These are phyloP conservation scores for Apium graveolens DNA, from an alignment of 129 eudicot genomes.

Conservation along the genomic window DNA sequence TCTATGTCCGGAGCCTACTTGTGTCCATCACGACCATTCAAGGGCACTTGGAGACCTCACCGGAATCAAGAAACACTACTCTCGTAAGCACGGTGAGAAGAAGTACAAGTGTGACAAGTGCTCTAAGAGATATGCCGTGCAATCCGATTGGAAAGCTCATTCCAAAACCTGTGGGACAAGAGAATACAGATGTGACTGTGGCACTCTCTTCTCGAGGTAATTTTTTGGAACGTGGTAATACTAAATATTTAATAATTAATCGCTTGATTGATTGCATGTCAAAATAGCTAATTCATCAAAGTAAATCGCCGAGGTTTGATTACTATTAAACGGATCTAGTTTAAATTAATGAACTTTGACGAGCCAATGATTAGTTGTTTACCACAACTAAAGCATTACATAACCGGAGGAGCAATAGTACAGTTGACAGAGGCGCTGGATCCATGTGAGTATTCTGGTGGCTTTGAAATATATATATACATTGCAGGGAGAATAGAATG, in stretches of 20 bases:
- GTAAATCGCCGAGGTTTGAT: not conserved
- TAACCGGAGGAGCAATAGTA: not conserved
- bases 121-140: slow-evolving; percentile 74
- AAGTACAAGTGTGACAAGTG: slow-evolving; percentile 82
- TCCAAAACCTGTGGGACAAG: slow-evolving; percentile 77
- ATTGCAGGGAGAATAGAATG: not conserved
- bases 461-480: not conserved
- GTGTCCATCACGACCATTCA: slow-evolving; percentile 82
- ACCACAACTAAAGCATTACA: not conserved
- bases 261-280: not conserved
- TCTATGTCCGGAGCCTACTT: slow-evolving; percentile 63
- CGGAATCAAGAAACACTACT: slow-evolving; percentile 78
- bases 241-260: not conserved
- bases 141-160: slow-evolving; percentile 94
- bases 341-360: not conserved
- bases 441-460: not conserved
- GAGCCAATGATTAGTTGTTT: not conserved
- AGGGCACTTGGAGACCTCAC: slow-evolving; percentile 90
- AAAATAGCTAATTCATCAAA: not conserved
- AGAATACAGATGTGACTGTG: slow-evolving; percentile 80
- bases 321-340: not conserved
- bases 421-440: slow-evolving; percentile 1
- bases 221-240: not conserved
- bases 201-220: slow-evolving; percentile 82
- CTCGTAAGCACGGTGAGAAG: slow-evolving; percentile 85